These are phyloP conservation scores for Lunularia cruciata DNA, from an alignment of 225 moss, liverwort and hornwort species.

Conservation along the genomic window DNA sequence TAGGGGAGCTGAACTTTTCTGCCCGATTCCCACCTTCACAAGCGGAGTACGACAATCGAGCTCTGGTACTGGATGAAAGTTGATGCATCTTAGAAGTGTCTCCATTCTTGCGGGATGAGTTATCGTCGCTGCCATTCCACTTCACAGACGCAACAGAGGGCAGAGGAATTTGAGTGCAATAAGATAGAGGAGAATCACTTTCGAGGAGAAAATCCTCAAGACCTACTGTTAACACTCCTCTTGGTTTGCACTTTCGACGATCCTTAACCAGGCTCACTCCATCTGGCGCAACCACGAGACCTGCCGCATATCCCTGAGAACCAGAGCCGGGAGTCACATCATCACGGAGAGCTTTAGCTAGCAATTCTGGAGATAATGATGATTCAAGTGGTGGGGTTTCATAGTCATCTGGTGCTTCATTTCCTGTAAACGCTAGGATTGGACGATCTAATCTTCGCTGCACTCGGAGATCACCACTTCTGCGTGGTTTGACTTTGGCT, in stretches of 20 bases:
- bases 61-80: neutral
- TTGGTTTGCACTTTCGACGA: conserved; percentile 10
- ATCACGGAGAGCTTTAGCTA: neutral
- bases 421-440: neutral
- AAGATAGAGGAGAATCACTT: too few species aligned
- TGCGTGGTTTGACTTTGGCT: too few species aligned
- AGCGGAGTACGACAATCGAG: neutral
- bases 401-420: neutral
- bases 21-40: neutral
- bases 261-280: conserved; percentile 13
- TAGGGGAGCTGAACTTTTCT: neutral
- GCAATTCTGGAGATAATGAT: neutral
- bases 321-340: neutral
- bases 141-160: neutral
- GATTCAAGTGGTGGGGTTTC: neutral
- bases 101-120: too few species aligned
- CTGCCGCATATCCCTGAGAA: neutral
- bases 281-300: conserved; percentile 12
- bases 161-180: neutral
- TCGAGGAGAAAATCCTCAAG: neutral
- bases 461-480: too few species aligned
- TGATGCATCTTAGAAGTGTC: neutral
- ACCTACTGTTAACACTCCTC: neutral
- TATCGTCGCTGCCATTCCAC: neutral
- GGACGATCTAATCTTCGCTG: too few species aligned